These are phyloP conservation scores for Marsdenia floribunda DNA, from an alignment of 257 asterid genomes.

Conservation along the genomic window DNA sequence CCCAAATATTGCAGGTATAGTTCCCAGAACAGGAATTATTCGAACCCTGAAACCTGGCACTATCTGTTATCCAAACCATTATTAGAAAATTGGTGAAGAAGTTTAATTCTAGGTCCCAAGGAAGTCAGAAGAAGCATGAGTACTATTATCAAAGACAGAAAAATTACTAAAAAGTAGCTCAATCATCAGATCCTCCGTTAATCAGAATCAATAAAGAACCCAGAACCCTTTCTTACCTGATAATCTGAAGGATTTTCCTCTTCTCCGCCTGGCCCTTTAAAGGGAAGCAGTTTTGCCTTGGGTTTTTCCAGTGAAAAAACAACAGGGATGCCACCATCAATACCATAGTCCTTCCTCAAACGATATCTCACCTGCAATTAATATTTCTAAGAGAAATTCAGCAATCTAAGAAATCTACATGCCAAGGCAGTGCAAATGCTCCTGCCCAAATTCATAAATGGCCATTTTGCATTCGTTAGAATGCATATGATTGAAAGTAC, in stretches of 20 bases:
- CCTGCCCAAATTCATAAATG: background rate
- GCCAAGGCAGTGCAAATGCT: background rate
- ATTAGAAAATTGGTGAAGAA: background rate
- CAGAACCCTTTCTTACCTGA: constrained; percentile 54
- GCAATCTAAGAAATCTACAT: background rate
- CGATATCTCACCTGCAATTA: constrained; percentile 78
- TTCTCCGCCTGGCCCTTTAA: constrained; percentile 79
- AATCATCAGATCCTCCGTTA: background rate
- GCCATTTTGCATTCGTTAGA: background rate
- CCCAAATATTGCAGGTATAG: constrained; percentile 96
- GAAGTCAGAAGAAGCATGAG: constrained; percentile 3
- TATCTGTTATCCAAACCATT: constrained; percentile 47
- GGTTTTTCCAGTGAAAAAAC: constrained; percentile 95
- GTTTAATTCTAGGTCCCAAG: background rate
- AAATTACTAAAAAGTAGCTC: constrained; percentile 3
- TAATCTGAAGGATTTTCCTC: constrained; percentile 97
- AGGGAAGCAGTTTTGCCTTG: constrained; percentile 88
- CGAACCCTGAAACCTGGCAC: constrained; percentile 98
- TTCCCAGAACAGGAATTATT: constrained; percentile 93
- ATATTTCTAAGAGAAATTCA: constrained; percentile 24
- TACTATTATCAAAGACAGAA: background rate
- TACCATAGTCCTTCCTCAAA: constrained; percentile 72
- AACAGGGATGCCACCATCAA: constrained; percentile 96
- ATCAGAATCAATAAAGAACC: background rate
- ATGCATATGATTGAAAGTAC: constrained; percentile 1